Conservation (phyloP, 2,329 filamentous ascomycete species). For the Mariannaea elegans region DNA sequence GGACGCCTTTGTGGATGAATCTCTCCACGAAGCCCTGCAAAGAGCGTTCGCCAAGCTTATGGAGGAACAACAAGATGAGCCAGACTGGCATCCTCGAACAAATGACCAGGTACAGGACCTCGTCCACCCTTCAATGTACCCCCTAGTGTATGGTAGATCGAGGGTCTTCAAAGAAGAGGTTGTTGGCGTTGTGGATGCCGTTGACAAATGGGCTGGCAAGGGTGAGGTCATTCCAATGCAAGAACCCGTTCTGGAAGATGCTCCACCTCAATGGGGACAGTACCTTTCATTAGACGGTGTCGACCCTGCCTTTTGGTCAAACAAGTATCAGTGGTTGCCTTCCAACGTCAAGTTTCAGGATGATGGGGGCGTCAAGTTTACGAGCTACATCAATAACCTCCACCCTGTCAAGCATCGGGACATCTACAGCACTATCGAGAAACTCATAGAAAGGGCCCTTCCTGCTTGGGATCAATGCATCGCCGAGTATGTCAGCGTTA, state of each 20-base stretch:
- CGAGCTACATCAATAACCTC: slow-evolving; percentile 58
- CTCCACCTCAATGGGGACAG: slow-evolving; percentile 43
- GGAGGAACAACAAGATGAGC: slow-evolving; percentile 26
- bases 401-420: slow-evolving; percentile 46
- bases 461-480: slow-evolving; percentile 60
- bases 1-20: slow-evolving; percentile 22
- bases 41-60: slow-evolving; percentile 28
- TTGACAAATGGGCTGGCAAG: slow-evolving; percentile 33
- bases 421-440: slow-evolving; percentile 49
- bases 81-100: slow-evolving; percentile 27
- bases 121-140: slow-evolving; percentile 30
- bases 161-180: slow-evolving; percentile 47
- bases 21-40: slow-evolving; percentile 20
- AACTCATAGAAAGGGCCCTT: slow-evolving; percentile 47
- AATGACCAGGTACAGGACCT: slow-evolving; percentile 20
- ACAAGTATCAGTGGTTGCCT: slow-evolving; percentile 40
- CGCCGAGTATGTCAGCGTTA: slow-evolving; percentile 49
- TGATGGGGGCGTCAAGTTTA: slow-evolving; percentile 45
- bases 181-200: slow-evolving; percentile 34
- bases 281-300: neutral
- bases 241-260: slow-evolving; percentile 62
- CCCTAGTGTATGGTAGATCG: slow-evolving; percentile 35
- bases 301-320: slow-evolving; percentile 54
- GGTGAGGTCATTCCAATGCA: slow-evolving; percentile 27
- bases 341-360: slow-evolving; percentile 50